phyloP scores from a whole-genome alignment of 176 grass and related monocot species.

The sorghum (Sorghum bicolor) region Sorghum_bicolor_NCBIv3 NC_012875.2:57862501-57863000 shows the following conservation, averaged over 20 bases:
- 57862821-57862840: conserved; percentile 41
- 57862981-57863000: conserved; percentile 52
- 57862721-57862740: background rate
- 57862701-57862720: background rate
- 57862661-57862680: background rate
- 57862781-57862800: conserved; percentile 30
- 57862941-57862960: conserved; percentile 29
- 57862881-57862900: conserved; percentile 13
- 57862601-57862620: conserved; percentile 22
- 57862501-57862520: background rate
- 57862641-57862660: background rate
- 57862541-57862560: conserved; percentile 39
- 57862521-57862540: conserved; percentile 45
- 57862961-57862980: conserved; percentile 17
- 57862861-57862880: background rate
- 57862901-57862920: conserved; percentile 37
- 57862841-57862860: conserved; percentile 40
- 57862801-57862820: conserved; percentile 33
- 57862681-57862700: background rate
- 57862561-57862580: conserved; percentile 63
- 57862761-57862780: conserved; percentile 19
- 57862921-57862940: conserved; percentile 33
- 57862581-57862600: conserved; percentile 41
- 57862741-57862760: conserved; percentile 40
- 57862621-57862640: conserved; percentile 48